Evolutionary conservation across 176 grass and related monocot genomes (phyloP).

Genomic region (Musa itinerans): DNA sequence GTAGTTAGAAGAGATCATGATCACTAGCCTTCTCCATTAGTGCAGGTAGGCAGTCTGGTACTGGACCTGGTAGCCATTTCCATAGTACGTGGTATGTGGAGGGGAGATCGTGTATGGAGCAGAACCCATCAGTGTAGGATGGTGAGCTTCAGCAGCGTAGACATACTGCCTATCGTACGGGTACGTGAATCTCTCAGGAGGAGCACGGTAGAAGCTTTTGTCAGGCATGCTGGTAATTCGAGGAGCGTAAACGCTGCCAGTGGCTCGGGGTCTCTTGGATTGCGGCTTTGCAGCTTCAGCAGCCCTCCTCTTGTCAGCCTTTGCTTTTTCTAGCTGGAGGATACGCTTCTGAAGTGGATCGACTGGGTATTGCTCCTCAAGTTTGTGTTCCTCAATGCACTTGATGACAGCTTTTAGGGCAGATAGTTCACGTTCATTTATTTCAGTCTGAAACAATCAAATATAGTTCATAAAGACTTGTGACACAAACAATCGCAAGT

Average conservation of each 20-base stretch:
- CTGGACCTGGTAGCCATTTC: slow-evolving; percentile 75
- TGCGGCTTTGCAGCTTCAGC: slow-evolving; percentile 81
- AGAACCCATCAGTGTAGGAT: slow-evolving; percentile 38
- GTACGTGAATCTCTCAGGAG: slow-evolving; percentile 25
- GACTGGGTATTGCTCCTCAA: slow-evolving; percentile 59
- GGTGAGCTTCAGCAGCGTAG: slow-evolving; percentile 50
- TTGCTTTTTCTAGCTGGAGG: slow-evolving; percentile 85
- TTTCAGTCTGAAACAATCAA: slow-evolving; percentile 52
- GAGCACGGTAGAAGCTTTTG: slow-evolving; percentile 69
- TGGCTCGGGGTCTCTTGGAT: slow-evolving; percentile 75
- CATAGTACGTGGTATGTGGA: slow-evolving; percentile 57
- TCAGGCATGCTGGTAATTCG: slow-evolving; percentile 44
- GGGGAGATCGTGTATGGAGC: slow-evolving; percentile 55
- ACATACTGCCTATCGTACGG: slow-evolving; percentile 61
- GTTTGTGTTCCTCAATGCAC: slow-evolving; percentile 88
- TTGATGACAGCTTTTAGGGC: slow-evolving; percentile 78
- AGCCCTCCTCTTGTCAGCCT: slow-evolving; percentile 90
- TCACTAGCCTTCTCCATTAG: slow-evolving; percentile 42
- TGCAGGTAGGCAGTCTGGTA: slow-evolving; percentile 70
- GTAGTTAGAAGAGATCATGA: slow-evolving; percentile 31
- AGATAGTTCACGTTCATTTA: slow-evolving; percentile 71
- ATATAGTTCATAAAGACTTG: background rate
- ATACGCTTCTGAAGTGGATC: slow-evolving; percentile 77
- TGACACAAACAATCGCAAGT: background rate
- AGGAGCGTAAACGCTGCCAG: slow-evolving; percentile 37